phyloP scores from a whole-genome alignment of 2,329 filamentous ascomycete genomes.

The Lasiodiplodia theobromae region DNA sequence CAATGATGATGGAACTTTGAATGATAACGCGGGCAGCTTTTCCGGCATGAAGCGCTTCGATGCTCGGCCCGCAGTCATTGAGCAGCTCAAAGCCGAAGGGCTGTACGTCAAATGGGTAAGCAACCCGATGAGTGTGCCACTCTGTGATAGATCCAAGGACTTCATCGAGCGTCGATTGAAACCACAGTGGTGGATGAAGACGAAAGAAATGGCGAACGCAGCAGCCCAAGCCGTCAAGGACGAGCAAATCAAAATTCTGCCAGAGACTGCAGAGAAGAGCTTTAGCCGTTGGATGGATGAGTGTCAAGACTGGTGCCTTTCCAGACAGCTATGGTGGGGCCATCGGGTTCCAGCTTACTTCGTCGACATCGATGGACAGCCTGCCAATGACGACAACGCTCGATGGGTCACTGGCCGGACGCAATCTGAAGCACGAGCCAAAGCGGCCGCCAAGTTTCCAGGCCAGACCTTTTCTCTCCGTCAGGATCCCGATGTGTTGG shows the following conservation, averaged over 20 bases:
- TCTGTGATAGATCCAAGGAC: slow-evolving; percentile 91
- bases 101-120: slow-evolving; percentile 94
- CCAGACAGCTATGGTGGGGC: slow-evolving; percentile 95
- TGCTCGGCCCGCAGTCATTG: slow-evolving; percentile 83
- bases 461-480: slow-evolving; percentile 81
- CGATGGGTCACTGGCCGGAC: slow-evolving; percentile 86
- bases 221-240: slow-evolving; percentile 82
- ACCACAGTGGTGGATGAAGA: slow-evolving; percentile 98
- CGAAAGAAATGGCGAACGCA: slow-evolving; percentile 80
- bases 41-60: slow-evolving; percentile 91
- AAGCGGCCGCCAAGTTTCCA: slow-evolving; percentile 80
- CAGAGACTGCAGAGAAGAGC: slow-evolving; percentile 81
- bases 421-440: slow-evolving; percentile 78
- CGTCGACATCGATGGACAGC: slow-evolving; percentile 77
- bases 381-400: slow-evolving; percentile 65
- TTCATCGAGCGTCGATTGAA: slow-evolving; percentile 94
- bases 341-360: slow-evolving; percentile 94
- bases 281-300: slow-evolving; percentile 88
- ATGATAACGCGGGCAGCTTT: slow-evolving; percentile 82
- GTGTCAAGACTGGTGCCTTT: slow-evolving; percentile 95
- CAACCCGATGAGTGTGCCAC: slow-evolving; percentile 91
- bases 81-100: slow-evolving; percentile 82
- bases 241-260: slow-evolving; percentile 83
- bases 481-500: slow-evolving; percentile 89
- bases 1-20: slow-evolving; percentile 89